Evolutionary conservation across 2,329 filamentous ascomycete genomes (phyloP).

Genomic region (Penicillium capsulatum): DNA sequence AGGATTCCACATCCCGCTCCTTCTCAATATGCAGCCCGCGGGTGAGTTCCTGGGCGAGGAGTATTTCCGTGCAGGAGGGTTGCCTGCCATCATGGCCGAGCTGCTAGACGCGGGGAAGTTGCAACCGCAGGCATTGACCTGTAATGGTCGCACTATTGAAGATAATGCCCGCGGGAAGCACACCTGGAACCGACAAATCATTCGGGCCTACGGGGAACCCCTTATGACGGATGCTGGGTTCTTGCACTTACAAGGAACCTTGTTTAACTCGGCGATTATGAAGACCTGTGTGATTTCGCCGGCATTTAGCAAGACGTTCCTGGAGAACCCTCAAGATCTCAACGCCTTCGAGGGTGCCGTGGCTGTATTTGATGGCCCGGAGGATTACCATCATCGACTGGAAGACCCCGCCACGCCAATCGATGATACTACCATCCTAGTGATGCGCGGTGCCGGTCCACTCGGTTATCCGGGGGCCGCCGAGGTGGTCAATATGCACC

Average conservation of each 20-base stretch:
- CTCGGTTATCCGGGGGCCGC: conserved; percentile 50
- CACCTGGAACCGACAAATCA: conserved; percentile 50
- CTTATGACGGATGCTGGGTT: conserved; percentile 51
- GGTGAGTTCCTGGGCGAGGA: conserved; percentile 53
- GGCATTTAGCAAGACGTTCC: conserved; percentile 45
- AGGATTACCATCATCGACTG: conserved; percentile 46
- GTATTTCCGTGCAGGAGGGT: conserved; percentile 52
- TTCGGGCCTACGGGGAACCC: conserved; percentile 45
- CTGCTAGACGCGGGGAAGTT: conserved; percentile 49
- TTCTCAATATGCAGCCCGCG: conserved; percentile 54
- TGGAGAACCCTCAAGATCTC: conserved; percentile 45
- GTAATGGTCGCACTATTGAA: conserved; percentile 32
- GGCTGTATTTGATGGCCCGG: conserved; percentile 50
- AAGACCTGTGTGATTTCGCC: conserved; percentile 50
- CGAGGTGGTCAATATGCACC: conserved; percentile 53
- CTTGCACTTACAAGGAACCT: conserved; percentile 46
- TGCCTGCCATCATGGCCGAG: conserved; percentile 53
- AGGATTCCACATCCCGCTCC: conserved; percentile 49
- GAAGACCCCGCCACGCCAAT: conserved; percentile 40
- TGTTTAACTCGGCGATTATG: conserved; percentile 53
- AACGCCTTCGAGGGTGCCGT: conserved; percentile 49
- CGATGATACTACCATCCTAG: conserved; percentile 41
- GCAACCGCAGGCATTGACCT: conserved; percentile 28
- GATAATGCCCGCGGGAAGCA: conserved; percentile 30
- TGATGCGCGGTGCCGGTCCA: conserved; percentile 50